Base-by-base conservation (phyloP, 805 yeast species). In the Cyberlindnera nakhonratchasimensis region DNA sequence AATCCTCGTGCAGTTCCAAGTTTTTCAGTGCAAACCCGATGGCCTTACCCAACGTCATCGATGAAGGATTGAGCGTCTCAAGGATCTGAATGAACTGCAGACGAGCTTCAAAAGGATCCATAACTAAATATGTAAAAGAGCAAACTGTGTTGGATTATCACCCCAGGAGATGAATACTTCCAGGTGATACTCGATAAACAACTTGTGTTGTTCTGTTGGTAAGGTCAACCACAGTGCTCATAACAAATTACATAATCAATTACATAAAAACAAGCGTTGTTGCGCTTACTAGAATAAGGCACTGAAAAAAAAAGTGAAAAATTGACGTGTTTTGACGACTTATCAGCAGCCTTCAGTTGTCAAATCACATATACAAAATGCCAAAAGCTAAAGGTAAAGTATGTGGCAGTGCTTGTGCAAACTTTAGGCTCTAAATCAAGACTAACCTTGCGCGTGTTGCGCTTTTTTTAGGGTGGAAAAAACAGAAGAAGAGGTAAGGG, bases 401-500 rank as follows among this genome's bases (percentile, higher is more conserved):
- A 32, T 19, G 51, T 64, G 18, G 17, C 17, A 8, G 23, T 4
- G 3, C 7, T 16, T 13, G 11, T 11, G 11, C 14, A 8, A 16
- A 33, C 4, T 7, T 2, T 23, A 3, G 16, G 36, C 36, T 16
- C 7, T 8, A 5, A n/a, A 33, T 12, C 13, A 17, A 13, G 14
- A 40, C 46, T 69, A 74, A 64, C 50, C 24, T 14, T 7, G 12
- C 29, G 16, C 29, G 13, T 26, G 8, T 26, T 26, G 10, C 7
- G 14, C 14, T 2, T 22, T 12, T 22, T 4, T 17, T 29, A 48
- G 50, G 93, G 95, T 68, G 95, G 95, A 69, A 86, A 86, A 70
- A 84, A 87, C 72, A 91, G 82, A 65, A 74, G 99, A 77, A 86
- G 97, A 79, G 99, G 99, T 68, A 93, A 93, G 91, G 90, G 90